These are phyloP conservation scores for Malassezia vespertilionis DNA, from an alignment of 1,284 basidiomycete species.

Conservation along the genomic window DNA sequence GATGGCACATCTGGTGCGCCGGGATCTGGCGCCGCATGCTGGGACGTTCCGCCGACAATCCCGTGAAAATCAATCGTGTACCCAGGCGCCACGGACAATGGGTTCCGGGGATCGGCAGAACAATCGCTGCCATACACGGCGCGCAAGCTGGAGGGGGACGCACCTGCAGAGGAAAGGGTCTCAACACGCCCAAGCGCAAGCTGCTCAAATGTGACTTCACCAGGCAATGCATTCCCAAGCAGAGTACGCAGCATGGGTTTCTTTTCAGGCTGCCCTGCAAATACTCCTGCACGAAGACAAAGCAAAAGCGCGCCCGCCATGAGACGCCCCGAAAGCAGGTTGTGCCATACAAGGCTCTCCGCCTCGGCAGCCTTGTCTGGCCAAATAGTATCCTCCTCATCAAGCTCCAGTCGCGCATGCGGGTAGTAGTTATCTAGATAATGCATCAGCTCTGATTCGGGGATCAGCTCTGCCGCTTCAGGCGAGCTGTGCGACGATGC, in stretches of 20 bases:
- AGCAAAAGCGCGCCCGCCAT: conserved; percentile 8
- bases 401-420: conserved; percentile 20
- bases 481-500: too few relatives aligned
- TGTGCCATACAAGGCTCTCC: conserved; percentile 9
- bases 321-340: conserved; percentile 8
- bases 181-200: conserved; percentile 1
- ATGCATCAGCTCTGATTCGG: conserved; percentile 15
- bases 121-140: conserved; percentile 3
- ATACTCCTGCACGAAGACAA: neutral
- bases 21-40: conserved; percentile 1
- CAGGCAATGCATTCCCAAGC: conserved; percentile 1
- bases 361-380: neutral
- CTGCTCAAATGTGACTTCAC: conserved; percentile 7
- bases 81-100: conserved; percentile 10
- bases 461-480: too few relatives aligned
- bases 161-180: conserved; percentile 3
- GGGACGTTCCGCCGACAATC: conserved; percentile 8
- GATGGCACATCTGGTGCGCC: too few relatives aligned
- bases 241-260: conserved; percentile 8
- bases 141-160: neutral
- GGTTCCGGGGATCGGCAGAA: conserved; percentile 5
- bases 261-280: neutral
- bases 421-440: conserved; percentile 29
- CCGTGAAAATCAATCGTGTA: conserved; percentile 13
- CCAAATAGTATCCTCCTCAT: conserved; percentile 16